A percentile compares a stretch with the other conserved stretches of the same genome.
Conservation (phyloP, 164 flowering plant genomes). For the Tetrastigma voinierianum region DNA sequence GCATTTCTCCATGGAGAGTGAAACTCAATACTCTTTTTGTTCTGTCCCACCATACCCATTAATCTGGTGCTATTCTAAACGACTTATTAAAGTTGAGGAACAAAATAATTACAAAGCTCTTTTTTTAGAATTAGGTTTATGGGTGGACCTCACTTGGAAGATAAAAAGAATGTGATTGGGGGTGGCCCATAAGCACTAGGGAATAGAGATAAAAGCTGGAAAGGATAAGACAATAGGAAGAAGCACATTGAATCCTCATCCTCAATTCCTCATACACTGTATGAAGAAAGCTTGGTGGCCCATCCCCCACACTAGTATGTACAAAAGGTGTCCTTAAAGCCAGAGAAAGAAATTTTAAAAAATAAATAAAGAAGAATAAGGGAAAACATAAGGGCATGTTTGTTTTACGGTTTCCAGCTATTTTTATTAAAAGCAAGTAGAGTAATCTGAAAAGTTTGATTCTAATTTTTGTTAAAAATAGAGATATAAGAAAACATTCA, state of each 20-base stretch:
- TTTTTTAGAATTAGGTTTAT: too few species aligned
- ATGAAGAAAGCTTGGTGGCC: background rate
- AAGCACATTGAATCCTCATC: background rate
- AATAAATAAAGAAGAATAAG: background rate
- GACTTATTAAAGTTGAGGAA: too few species aligned
- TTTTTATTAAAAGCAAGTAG: too few species aligned
- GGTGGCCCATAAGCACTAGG: slow-evolving; percentile 1
- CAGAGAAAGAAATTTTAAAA: background rate
- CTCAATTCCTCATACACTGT: background rate
- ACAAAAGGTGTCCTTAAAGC: background rate
- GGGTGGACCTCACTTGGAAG: background rate
- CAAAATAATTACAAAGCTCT: background rate
- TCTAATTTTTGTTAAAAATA: too few species aligned
- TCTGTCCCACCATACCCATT: too few species aligned
- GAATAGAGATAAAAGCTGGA: background rate
- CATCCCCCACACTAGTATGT: background rate
- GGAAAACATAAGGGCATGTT: too few species aligned
- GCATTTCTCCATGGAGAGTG: too few species aligned
- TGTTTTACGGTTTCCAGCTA: too few species aligned
- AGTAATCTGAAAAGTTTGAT: too few species aligned
- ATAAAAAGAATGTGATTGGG: background rate
- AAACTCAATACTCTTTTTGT: too few species aligned
- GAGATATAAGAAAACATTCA: too few species aligned
- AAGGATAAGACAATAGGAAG: background rate
- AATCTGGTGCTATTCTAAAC: background rate